Evolutionary conservation across 1,139 yeast genomes (phyloP).

Genomic region (Saccharomyces hybrid): DNA sequence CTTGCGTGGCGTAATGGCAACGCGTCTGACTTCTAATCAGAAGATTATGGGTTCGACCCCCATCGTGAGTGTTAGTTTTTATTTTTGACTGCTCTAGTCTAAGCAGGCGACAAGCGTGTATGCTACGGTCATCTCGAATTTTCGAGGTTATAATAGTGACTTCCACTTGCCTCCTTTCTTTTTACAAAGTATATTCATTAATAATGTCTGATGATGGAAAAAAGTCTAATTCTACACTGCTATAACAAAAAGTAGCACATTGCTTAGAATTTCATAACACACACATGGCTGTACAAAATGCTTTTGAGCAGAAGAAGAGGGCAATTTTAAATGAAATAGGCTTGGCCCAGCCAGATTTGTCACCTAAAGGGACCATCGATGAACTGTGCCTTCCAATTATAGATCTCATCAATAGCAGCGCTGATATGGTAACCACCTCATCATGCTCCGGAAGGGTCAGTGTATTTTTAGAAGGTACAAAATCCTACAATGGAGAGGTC

Average conservation of each 20-base stretch:
- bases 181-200: too few species aligned
- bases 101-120: too few species aligned
- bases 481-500: constrained; percentile 18
- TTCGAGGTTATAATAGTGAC: too few species aligned
- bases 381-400: constrained; percentile 64
- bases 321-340: constrained; percentile 51
- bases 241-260: too few species aligned
- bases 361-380: constrained; percentile 84
- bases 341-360: constrained; percentile 51
- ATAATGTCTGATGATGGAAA: too few species aligned
- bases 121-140: too few species aligned
- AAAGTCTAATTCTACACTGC: too few species aligned
- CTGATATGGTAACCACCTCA: constrained; percentile 75
- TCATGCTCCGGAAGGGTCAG: constrained; percentile 85
- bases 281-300: constrained; percentile 35
- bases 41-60: constrained; percentile 57
- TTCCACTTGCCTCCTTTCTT: too few species aligned
- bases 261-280: too few species aligned
- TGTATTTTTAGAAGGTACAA: constrained; percentile 64
- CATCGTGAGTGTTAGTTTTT: too few species aligned
- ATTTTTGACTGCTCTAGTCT: too few species aligned
- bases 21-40: constrained; percentile 57
- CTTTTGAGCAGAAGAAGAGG: constrained; percentile 63
- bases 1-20: constrained; percentile 56
- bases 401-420: constrained; percentile 51